Conservation (phyloP, 208 protist species). For the Trypanosoma melophagium region DNA sequence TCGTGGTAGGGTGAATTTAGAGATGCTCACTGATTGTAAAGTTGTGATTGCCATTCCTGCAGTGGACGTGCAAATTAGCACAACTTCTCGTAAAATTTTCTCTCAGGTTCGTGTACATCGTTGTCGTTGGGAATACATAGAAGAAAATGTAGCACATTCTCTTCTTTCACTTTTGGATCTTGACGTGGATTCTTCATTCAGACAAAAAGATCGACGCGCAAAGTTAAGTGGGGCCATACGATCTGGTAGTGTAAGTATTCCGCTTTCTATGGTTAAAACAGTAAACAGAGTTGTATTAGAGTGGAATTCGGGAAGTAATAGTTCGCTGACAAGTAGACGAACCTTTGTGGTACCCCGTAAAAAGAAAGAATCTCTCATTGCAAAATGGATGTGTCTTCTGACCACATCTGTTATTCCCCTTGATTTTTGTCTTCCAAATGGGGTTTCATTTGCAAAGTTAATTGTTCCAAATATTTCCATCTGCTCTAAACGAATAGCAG, state of each 20-base stretch:
- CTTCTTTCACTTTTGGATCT: conserved; percentile 15
- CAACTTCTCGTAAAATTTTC: background rate
- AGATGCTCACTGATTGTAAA: background rate
- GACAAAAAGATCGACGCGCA: background rate
- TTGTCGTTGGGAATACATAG: conserved; percentile 1
- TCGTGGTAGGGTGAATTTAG: conserved; percentile 3
- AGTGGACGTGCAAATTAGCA: conserved; percentile 2
- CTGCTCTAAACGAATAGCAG: conserved; percentile 42
- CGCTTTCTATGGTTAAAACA: conserved; percentile 7
- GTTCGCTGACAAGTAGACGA: background rate
- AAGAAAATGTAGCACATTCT: background rate
- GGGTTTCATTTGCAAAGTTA: conserved; percentile 38
- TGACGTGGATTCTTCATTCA: conserved; percentile 6
- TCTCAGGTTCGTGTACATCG: conserved; percentile 4
- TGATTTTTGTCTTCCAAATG: conserved; percentile 35
- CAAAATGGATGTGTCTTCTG: conserved; percentile 50
- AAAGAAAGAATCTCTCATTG: conserved; percentile 28
- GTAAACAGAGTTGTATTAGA: background rate
- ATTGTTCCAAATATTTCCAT: conserved; percentile 49
- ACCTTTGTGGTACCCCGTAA: background rate
- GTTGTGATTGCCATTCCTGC: conserved; percentile 8
- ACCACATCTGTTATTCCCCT: conserved; percentile 55
- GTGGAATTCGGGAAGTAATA: background rate
- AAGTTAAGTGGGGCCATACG: conserved; percentile 12
- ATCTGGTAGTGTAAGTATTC: conserved; percentile 23